These are phyloP conservation scores for Voacanga thouarsii DNA, from an alignment of 257 asterid species.

Conservation along the genomic window DNA sequence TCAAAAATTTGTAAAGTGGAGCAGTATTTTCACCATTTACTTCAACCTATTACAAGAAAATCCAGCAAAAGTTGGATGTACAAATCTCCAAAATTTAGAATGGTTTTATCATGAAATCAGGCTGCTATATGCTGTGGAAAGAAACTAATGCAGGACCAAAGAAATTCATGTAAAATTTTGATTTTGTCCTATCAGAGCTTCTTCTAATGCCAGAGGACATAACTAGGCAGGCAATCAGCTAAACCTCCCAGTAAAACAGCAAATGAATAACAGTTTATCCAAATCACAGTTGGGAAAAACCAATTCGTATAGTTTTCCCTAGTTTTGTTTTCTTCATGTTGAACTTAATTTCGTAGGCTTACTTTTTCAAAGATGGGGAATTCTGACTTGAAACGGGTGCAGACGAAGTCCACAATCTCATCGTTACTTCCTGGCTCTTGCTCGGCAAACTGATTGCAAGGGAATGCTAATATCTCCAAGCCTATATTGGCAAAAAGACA, in stretches of 20 bases:
- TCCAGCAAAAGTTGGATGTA: neutral
- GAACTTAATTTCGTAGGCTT: neutral
- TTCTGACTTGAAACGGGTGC: slow-evolving; percentile 66
- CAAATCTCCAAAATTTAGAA: neutral
- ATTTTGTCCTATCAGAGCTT: neutral
- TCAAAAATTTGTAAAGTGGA: slow-evolving; percentile 72
- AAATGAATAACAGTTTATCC: neutral
- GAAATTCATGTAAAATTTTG: neutral
- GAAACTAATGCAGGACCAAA: neutral
- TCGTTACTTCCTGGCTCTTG: slow-evolving; percentile 77
- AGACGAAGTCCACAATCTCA: slow-evolving; percentile 62
- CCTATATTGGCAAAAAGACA: slow-evolving; percentile 30
- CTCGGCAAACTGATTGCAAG: slow-evolving; percentile 82
- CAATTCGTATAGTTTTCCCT: neutral
- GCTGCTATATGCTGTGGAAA: neutral
- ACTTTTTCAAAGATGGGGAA: slow-evolving; percentile 80
- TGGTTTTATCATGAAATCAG: neutral
- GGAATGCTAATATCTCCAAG: slow-evolving; percentile 77
- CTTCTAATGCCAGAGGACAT: neutral
- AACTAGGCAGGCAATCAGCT: neutral
- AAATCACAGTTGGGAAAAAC: neutral
- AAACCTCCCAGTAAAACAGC: neutral
- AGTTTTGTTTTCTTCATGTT: neutral
- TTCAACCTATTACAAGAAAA: slow-evolving; percentile 44
- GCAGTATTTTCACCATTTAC: slow-evolving; percentile 68